Evolutionary conservation across 257 asterid genomes (phyloP), one percentile per base, ranked within the genome.

Genomic region (Solanum tarapatanum): DNA sequence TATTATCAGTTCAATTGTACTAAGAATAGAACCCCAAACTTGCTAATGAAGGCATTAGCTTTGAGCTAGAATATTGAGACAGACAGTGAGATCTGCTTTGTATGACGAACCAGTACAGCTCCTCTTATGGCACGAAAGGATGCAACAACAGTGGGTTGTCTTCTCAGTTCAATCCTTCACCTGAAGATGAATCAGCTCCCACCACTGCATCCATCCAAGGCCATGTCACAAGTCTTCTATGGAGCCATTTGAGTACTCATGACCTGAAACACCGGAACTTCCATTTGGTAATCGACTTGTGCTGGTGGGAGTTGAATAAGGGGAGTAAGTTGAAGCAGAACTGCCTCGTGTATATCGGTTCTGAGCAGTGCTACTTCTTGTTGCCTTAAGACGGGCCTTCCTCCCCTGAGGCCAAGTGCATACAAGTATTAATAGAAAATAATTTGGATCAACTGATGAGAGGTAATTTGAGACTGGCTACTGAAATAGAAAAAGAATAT

Each of bases 351-450:
- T 32, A 85, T 90, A 58, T 91, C 98, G 97, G 93, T 82, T 96
- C 87, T 93, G 97, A 64, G 97, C 94, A 64, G 96, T 89, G 62
- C 93, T 87, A 89, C 98, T 97, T 92, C 98, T 95, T 41, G 99
- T 97, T 51, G 96, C 89, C 94, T 96, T 97, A 68, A 84, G 92
- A 36, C 99, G 98, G 75, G 99, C 99, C 92, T 97, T 97, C 83
- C 99, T 91, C 58, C 99, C 99, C 99, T 97, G 94, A 86, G 87
- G 60, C 37, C 87, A 75, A 66, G 43, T 74, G 82, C 82, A 74
- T 74, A 74, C 1, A 58, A 70, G 85, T 9, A 48, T 48, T 48
- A 48, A 48, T 39, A 82, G 28, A 48, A 41, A 43, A 28, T 28
- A 82, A 30, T 43, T 48, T 28, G 69, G 69, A 82, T 28, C 14